Base-by-base conservation (phyloP, 768 basidiomycete genomes). In the Mycena kentingensis region DNA sequence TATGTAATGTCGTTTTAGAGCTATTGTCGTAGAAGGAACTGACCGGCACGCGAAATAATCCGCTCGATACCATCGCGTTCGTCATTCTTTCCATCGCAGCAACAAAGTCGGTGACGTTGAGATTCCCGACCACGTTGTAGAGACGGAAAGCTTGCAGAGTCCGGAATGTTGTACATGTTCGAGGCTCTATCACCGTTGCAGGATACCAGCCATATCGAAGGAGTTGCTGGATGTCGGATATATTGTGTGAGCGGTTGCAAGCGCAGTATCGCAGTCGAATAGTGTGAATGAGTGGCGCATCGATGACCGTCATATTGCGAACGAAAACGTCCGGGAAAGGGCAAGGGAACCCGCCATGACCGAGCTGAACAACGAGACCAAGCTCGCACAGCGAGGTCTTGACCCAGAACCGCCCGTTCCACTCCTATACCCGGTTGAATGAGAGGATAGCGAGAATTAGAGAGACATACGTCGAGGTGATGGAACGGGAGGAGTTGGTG, bases 301-400 rank as follows among this genome's bases (percentile, higher is more conserved):
- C 46, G 3, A 54, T 39, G 16, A 54, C 41, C 3, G 46, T 47
- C 18, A 55, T 27, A 8, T 18, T 16, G 21, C 32, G 54, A 6
- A 5, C 27, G 4, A n/a, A 6, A 4, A 11, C 2, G 2, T 6
- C 34, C 12, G 50, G 55, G 11, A 3, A 27, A 1, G 21, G 32
- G 31, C 55, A 56, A 3, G 50, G 32, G 1, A 25, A 25, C 4
- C 55, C 55, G 3, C 49, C 49, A 18, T 56, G 55, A 15, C 55
- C 55, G 7, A 52, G 25, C 22, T 56, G 55, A 36, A 52, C 51
- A 8, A 46, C 28, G 13, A 52, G 13, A 16, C 29, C 45, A 10
- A 51, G 22, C 1, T 24, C 15, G 11, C 16, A 5, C 1, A 56
- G 45, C 2, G 35, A 29, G 1, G 18, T 15, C 15, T 21, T 13